Evolutionary conservation across 352 stramenopile genomes (phyloP).

Genomic region (Plasmopara halstedii): DNA sequence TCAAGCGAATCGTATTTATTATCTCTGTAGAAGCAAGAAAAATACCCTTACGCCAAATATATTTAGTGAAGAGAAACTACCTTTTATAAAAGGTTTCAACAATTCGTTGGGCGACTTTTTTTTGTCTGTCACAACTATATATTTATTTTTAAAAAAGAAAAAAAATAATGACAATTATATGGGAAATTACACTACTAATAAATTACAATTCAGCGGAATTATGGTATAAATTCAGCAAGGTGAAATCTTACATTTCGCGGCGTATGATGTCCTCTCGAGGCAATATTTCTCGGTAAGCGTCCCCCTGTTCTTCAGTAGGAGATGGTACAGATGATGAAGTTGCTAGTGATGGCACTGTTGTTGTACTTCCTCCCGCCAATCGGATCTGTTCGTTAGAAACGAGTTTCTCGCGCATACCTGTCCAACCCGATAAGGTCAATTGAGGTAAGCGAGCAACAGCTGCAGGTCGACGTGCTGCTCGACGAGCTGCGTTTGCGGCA

Average conservation of each 20-base stretch:
- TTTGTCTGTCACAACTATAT: no score
- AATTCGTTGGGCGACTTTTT: no score
- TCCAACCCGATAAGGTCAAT: constrained; percentile 43
- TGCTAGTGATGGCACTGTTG: constrained; percentile 10
- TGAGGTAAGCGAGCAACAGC: constrained; percentile 18
- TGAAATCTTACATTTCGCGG: constrained; percentile 15
- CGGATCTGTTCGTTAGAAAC: constrained; percentile 22
- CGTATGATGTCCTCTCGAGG: constrained; percentile 15
- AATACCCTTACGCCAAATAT: no score
- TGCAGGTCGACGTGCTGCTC: constrained; percentile 8
- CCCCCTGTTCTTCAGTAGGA: constrained; percentile 23
- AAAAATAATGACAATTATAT: no score
- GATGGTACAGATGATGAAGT: constrained; percentile 10
- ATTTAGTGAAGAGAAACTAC: no score
- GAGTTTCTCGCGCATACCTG: constrained; percentile 39
- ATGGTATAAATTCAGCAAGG: no score
- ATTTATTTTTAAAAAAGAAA: no score
- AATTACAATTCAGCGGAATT: no score
- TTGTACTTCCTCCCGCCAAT: constrained; percentile 2
- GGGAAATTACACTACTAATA: no score
- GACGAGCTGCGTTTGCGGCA: constrained; percentile 5
- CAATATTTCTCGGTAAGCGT: constrained; percentile 32
- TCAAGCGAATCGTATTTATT: no score
- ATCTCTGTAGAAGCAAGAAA: no score
- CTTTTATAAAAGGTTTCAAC: no score